Conservation (phyloP, 345 rosid species). For the Syzygium aromaticum region DNA sequence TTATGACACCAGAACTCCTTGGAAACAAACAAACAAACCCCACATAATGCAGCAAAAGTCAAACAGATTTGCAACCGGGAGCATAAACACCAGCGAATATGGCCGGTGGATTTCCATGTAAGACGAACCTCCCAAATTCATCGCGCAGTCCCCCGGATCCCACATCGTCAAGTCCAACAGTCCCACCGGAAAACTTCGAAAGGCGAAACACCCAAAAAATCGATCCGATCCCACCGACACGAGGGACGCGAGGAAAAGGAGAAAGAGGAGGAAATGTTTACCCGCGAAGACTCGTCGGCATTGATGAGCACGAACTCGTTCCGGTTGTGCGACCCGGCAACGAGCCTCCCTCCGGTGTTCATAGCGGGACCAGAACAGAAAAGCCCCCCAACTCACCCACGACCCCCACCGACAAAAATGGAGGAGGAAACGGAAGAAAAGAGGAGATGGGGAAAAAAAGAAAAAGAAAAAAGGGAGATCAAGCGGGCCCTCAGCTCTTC, state of each 20-base stretch:
- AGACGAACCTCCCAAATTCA: not conserved
- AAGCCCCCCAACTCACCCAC: not conserved
- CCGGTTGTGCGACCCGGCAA: conserved; percentile 95
- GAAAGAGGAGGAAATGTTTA: conserved; percentile 6
- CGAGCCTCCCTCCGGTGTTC: conserved; percentile 86
- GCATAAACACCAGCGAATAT: not conserved
- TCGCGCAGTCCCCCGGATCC: not conserved
- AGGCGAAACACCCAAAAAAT: not conserved
- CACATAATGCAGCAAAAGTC: not conserved
- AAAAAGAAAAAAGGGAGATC: not conserved
- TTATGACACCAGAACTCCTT: not conserved
- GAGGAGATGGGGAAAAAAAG: not conserved
- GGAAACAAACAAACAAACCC: not conserved
- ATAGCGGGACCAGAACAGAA: conserved; percentile 11
- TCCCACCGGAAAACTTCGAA: not conserved
- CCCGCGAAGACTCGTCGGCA: conserved; percentile 83
- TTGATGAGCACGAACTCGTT: conserved; percentile 90
- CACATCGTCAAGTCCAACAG: not conserved
- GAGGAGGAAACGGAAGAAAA: conserved; percentile 13
- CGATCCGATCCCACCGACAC: not conserved
- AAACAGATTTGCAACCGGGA: not conserved
- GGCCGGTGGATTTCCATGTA: not conserved
- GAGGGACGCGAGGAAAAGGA: not conserved
- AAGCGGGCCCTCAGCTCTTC: not conserved
- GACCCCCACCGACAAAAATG: not conserved